These are phyloP conservation scores for Fusarium lyarnte DNA, from an alignment of 2,329 filamentous ascomycete genomes.

Conservation along the genomic window DNA sequence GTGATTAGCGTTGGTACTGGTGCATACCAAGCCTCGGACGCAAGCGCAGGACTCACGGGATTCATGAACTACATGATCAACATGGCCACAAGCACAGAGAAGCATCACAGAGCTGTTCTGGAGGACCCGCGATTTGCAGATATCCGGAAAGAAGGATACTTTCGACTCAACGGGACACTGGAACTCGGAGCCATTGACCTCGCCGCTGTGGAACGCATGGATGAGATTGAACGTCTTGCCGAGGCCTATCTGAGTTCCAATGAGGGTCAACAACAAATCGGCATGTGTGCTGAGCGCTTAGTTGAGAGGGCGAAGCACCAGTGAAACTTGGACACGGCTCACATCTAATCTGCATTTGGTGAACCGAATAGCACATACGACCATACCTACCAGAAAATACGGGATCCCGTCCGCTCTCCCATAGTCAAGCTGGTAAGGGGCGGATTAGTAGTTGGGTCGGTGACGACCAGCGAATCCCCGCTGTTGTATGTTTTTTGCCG, in stretches of 20 bases:
- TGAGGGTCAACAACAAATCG: background rate
- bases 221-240: background rate
- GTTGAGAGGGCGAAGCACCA: background rate
- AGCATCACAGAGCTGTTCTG: background rate
- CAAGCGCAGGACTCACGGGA: background rate
- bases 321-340: background rate
- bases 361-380: background rate
- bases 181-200: background rate
- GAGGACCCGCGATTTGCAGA: background rate
- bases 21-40: background rate
- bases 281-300: background rate
- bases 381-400: background rate
- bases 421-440: background rate
- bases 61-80: background rate
- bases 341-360: background rate
- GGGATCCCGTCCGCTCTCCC: conserved; percentile 6
- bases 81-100: background rate
- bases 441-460: conserved; percentile 7
- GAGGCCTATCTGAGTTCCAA: background rate
- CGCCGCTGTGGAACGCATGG: background rate
- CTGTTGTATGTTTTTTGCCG: background rate
- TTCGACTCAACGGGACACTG: background rate
- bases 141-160: background rate
- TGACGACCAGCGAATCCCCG: conserved; percentile 5
- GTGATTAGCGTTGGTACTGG: background rate